Conservation (phyloP, 2,329 filamentous ascomycete genomes). For the Epichloe scottii region DNA sequence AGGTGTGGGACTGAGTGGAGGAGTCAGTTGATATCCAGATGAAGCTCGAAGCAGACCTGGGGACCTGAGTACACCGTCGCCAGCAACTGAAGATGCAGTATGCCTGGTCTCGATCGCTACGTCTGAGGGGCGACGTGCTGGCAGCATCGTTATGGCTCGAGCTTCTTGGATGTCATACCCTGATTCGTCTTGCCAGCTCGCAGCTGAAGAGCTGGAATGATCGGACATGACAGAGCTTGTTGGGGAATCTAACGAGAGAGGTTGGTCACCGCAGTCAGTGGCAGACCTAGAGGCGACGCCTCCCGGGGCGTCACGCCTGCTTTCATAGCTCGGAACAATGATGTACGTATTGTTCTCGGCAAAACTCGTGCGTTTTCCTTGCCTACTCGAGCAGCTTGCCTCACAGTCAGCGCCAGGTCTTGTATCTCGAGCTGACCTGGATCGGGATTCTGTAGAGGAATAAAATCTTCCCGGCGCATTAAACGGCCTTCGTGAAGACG, state of each 20-base stretch:
- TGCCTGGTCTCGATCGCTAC: conserved; percentile 6
- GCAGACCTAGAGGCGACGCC: conserved; percentile 12
- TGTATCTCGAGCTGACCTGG: conserved; percentile 8
- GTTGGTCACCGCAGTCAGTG: conserved; percentile 14
- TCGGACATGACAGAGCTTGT: conserved; percentile 24
- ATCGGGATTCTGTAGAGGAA: conserved; percentile 2
- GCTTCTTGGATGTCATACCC: conserved; percentile 26
- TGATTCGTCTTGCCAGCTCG: conserved; percentile 19
- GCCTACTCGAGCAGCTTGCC: conserved; percentile 16
- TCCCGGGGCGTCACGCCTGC: conserved; percentile 4
- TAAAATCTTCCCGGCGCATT: conserved; percentile 2
- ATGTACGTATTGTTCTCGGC: conserved; percentile 29
- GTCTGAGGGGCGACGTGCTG: conserved; percentile 16
- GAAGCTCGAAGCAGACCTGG: conserved; percentile 5
- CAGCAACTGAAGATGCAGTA: neutral
- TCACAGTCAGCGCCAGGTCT: neutral
- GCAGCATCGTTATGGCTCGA: conserved; percentile 25
- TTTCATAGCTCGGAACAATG: conserved; percentile 22
- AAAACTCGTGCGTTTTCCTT: conserved; percentile 28
- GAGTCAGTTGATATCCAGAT: conserved; percentile 31
- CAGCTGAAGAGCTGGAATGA: conserved; percentile 23
- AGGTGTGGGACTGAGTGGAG: conserved; percentile 39
- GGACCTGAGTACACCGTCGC: neutral
- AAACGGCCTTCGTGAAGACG: neutral
- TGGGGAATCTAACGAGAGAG: conserved; percentile 13